Percentiles rank a stretch among this genome's conserved stretches.
These are phyloP conservation scores for Populus euphratica DNA, from an alignment of 345 rosid species.

Conservation along the genomic window DNA sequence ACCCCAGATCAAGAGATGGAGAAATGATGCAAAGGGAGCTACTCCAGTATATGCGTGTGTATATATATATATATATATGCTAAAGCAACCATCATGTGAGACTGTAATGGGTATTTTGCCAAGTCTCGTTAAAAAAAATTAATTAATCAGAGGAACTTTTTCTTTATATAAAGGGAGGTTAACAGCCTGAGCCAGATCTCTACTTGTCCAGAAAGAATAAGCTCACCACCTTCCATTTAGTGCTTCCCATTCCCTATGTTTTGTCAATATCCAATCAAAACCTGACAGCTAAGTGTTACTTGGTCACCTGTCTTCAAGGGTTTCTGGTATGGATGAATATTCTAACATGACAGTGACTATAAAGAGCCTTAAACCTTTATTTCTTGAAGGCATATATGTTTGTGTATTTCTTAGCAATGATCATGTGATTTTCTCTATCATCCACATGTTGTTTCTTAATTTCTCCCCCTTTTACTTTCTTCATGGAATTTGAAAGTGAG, in stretches of 20 bases:
- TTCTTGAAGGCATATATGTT: constrained; percentile 2
- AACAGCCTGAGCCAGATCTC: constrained; percentile 48
- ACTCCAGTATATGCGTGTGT: not conserved
- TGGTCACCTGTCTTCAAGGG: constrained; percentile 24
- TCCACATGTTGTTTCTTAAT: constrained; percentile 25
- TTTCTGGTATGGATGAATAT: constrained; percentile 22
- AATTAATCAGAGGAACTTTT: constrained; percentile 14
- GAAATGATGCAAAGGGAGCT: constrained; percentile 31
- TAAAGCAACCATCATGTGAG: constrained; percentile 16
- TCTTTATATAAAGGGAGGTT: constrained; percentile 17
- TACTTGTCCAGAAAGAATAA: constrained; percentile 29
- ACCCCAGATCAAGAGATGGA: constrained; percentile 9
- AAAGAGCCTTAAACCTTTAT: constrained; percentile 21
- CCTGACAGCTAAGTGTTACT: constrained; percentile 36
- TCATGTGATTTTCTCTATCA: constrained; percentile 38
- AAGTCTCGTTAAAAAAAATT: not conserved
- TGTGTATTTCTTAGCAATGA: not conserved
- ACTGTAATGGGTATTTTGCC: constrained; percentile 18
- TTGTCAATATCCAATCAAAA: constrained; percentile 29
- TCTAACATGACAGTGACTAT: constrained; percentile 22
- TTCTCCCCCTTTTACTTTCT: constrained; percentile 14
- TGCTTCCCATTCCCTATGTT: constrained; percentile 45
- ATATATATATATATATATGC: constrained; percentile 19
- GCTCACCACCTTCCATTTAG: constrained; percentile 35
- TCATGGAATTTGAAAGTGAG: not conserved